These are phyloP conservation scores for Exserohilum rostratum DNA, from an alignment of 2,329 filamentous ascomycete species.

Conservation along the genomic window DNA sequence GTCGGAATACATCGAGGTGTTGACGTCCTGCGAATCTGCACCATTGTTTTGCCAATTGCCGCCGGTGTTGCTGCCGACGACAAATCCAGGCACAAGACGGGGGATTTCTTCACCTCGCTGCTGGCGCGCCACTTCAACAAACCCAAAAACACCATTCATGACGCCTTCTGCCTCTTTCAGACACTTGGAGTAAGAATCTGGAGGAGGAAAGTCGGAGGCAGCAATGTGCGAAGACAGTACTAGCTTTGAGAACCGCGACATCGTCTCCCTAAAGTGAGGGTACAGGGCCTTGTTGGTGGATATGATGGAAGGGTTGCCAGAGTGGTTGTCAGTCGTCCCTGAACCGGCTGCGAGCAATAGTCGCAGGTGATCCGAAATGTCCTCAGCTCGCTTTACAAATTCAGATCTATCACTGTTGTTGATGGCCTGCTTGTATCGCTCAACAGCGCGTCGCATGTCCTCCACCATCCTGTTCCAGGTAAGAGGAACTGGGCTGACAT, in stretches of 20 bases:
- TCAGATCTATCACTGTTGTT: slow-evolving; percentile 81
- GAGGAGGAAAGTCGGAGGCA: slow-evolving; percentile 91
- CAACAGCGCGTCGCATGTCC: slow-evolving; percentile 90
- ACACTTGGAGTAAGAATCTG: slow-evolving; percentile 93
- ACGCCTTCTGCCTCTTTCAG: slow-evolving; percentile 97
- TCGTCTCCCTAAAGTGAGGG: slow-evolving; percentile 97
- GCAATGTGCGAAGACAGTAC: slow-evolving; percentile 98
- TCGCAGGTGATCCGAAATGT: slow-evolving; percentile 95
- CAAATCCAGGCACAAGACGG: slow-evolving; percentile 90
- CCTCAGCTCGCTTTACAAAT: slow-evolving; percentile 92
- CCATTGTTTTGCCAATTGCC: slow-evolving; percentile 84
- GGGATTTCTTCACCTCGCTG: slow-evolving; percentile 93
- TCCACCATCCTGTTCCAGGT: slow-evolving; percentile 90
- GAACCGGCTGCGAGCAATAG: slow-evolving; percentile 94
- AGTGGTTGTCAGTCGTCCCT: slow-evolving; percentile 97
- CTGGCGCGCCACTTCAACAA: slow-evolving; percentile 92
- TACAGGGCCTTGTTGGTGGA: slow-evolving; percentile 97
- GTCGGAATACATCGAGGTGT: slow-evolving; percentile 73
- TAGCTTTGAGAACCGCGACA: slow-evolving; percentile 99
- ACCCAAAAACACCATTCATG: slow-evolving; percentile 90
- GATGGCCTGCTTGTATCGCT: slow-evolving; percentile 89
- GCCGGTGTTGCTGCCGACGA: slow-evolving; percentile 80
- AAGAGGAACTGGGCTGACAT: slow-evolving; percentile 77
- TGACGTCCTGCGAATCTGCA: slow-evolving; percentile 68
- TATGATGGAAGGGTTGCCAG: slow-evolving; percentile 98